Conservation (phyloP, 2,329 filamentous ascomycete genomes). For the Aspergillus calidoustus region DNA sequence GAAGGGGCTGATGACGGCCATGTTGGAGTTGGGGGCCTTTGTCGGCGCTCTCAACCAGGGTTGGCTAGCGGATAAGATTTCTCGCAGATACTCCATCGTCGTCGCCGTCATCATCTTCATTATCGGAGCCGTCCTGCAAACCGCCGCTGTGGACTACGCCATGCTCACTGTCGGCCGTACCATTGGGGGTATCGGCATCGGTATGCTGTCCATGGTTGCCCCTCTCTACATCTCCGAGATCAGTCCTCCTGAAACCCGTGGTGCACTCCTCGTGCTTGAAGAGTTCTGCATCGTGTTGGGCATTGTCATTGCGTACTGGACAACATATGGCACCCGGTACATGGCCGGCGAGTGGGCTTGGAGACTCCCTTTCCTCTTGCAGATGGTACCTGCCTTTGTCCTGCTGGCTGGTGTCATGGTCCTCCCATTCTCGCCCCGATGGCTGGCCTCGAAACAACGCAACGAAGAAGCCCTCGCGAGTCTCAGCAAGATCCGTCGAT, state of each 20-base stretch:
- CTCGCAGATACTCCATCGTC: constrained; percentile 57
- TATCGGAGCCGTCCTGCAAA: constrained; percentile 57
- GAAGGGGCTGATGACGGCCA: constrained; percentile 57
- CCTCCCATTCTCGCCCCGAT: constrained; percentile 61
- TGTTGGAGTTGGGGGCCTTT: constrained; percentile 60
- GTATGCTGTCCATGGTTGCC: constrained; percentile 56
- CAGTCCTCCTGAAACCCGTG: constrained; percentile 53
- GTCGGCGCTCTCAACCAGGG: constrained; percentile 52
- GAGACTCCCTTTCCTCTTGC: constrained; percentile 54
- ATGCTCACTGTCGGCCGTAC: constrained; percentile 57
- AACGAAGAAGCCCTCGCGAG: constrained; percentile 55
- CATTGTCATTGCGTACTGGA: constrained; percentile 49
- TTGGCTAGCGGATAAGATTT: constrained; percentile 58
- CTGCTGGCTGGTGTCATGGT: constrained; percentile 45
- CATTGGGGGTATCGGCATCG: constrained; percentile 58
- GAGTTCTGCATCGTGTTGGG: constrained; percentile 49
- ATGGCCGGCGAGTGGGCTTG: constrained; percentile 53
- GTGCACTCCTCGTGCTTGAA: constrained; percentile 50
- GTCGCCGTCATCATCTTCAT: constrained; percentile 58
- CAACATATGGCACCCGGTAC: constrained; percentile 49
- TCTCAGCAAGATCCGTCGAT: constrained; percentile 55
- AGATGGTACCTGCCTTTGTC: constrained; percentile 49
- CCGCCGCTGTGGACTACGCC: constrained; percentile 53
- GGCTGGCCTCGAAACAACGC: constrained; percentile 54
- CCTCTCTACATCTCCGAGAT: constrained; percentile 61